Conservation (phyloP, 2,329 filamentous ascomycete species). For the Epichloe amarillans region DNA sequence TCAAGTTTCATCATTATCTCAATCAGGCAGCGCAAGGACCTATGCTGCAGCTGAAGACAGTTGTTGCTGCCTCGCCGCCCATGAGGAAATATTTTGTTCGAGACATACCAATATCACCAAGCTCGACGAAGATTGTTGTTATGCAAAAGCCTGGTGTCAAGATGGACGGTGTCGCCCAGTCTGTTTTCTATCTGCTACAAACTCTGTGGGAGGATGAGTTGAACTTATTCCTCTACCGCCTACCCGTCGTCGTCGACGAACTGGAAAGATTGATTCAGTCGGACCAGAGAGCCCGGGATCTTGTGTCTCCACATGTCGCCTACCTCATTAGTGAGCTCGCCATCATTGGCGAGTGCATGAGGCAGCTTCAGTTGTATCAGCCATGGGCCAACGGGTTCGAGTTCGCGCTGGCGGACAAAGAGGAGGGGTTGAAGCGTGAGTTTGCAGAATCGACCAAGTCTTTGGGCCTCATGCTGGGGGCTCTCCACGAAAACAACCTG, state of each 20-base stretch:
- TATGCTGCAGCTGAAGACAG: constrained; percentile 13
- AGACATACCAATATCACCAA: constrained; percentile 11
- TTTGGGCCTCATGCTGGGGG: constrained; percentile 7
- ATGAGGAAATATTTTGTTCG: constrained; percentile 22
- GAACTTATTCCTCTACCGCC: constrained; percentile 17
- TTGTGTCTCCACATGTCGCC: constrained; percentile 25
- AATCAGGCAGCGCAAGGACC: constrained; percentile 18
- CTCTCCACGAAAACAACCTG: constrained; percentile 10
- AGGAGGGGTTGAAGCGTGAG: constrained; percentile 15
- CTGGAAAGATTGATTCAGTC: constrained; percentile 29
- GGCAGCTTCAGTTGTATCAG: constrained; percentile 32
- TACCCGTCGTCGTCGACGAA: constrained; percentile 31
- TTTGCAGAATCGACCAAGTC: constrained; percentile 8
- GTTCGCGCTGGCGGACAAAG: constrained; percentile 10
- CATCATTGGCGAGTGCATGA: constrained; percentile 29
- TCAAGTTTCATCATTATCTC: constrained; percentile 26
- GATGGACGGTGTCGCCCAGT: constrained; percentile 9
- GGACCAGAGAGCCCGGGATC: constrained; percentile 20
- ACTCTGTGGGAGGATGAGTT: constrained; percentile 24
- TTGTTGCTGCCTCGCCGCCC: constrained; percentile 24
- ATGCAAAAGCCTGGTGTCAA: constrained; percentile 8
- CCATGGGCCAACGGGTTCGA: constrained; percentile 34
- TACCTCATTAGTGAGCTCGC: constrained; percentile 29
- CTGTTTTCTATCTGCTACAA: constrained; percentile 24
- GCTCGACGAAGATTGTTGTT: constrained; percentile 12